A percentile compares a stretch with the other conserved stretches of the same genome.
Conservation (phyloP, 164 flowering plant genomes). For the Amborella trichopoda region DNA sequence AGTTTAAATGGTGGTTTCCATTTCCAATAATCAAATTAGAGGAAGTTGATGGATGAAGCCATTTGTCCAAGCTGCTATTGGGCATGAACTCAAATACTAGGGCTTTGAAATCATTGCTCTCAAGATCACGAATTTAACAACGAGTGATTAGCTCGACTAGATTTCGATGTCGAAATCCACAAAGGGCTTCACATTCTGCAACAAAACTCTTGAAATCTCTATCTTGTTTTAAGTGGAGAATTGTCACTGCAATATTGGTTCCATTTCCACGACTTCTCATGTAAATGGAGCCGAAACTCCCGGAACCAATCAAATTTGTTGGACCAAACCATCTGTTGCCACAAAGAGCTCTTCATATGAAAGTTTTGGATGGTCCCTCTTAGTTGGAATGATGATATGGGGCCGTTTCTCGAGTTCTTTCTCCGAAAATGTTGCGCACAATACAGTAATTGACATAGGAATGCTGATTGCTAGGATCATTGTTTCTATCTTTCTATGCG, state of each 20-base stretch:
- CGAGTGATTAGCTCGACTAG: slow-evolving; percentile 19
- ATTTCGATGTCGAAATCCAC: slow-evolving; percentile 24
- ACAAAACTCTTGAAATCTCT: slow-evolving; percentile 21
- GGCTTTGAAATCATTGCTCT: slow-evolving; percentile 22
- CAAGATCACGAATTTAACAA: slow-evolving; percentile 18
- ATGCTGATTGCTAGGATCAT: not conserved
- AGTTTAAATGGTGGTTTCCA: not conserved
- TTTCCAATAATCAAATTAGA: no score
- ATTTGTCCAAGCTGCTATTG: slow-evolving; percentile 24
- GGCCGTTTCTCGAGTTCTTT: slow-evolving; percentile 1
- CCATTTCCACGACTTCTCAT: slow-evolving; percentile 12
- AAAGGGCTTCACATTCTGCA: slow-evolving; percentile 21
- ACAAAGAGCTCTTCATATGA: slow-evolving; percentile 13
- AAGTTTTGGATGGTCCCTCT: not conserved
- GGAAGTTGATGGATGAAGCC: slow-evolving; percentile 20
- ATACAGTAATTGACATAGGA: not conserved
- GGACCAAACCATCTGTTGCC: slow-evolving; percentile 17
- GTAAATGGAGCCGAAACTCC: slow-evolving; percentile 27
- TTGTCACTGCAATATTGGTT: slow-evolving; percentile 20
- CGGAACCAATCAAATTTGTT: slow-evolving; percentile 19
- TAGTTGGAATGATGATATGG: not conserved
- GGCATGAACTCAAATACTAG: slow-evolving; percentile 25
- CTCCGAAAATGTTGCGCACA: not conserved
- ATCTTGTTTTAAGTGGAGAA: slow-evolving; percentile 14
- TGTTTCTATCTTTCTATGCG: no score